Base-by-base conservation (phyloP, 768 basidiomycete species). In the Mycena polygramma region DNA sequence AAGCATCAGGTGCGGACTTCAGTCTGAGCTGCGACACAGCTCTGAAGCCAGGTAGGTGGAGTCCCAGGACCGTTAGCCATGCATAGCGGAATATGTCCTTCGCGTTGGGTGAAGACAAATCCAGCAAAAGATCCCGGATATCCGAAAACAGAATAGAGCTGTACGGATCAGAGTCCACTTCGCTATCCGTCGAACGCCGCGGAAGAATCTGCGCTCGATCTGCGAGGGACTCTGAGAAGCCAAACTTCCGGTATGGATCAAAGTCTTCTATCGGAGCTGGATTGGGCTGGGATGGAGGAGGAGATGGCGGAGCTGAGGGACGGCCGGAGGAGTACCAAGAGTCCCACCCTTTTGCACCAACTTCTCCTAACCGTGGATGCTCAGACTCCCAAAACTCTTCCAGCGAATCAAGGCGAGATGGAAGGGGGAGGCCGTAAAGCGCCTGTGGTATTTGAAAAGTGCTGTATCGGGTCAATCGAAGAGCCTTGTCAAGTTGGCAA, bases 301-400 rank as follows among this genome's bases (percentile, higher is more conserved):
- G 69, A 7, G 67, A 35, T 30, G 73, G 55, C 60, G 67, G 64
- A 7, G 67, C 36, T 26, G 73, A 57, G 62, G 67, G 64, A 24
- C 58, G 37, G 43, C 85, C 83, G 24, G 83, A 80, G 14, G 81
- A 75, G 48, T 86, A 79, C 92, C 92, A 95, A 41, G 80, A 69
- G 17, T 84, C 83, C 93, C 94, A 95, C 30, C 94, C 94, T 65
- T 79, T 82, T 11, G 94, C 88, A 63, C 83, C 81, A 0, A 79
- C 76, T 76, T 96, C 94, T 36, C 94, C 93, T 11, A 90, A 77
- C n/a, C 94, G 90, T n/a, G 90, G 90, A 13, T 80, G 82, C 79
- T 95, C 94, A 6, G 91, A 89, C 59, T 96, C 94, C 94, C 94
- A 96, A 76, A 93, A 96, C 60, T 90, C 88, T 80, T 94, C 94